A percentile compares a stretch with the other conserved stretches of the same genome.
These are phyloP conservation scores for Microcos paniculata DNA, from an alignment of 345 rosid species.

Conservation along the genomic window DNA sequence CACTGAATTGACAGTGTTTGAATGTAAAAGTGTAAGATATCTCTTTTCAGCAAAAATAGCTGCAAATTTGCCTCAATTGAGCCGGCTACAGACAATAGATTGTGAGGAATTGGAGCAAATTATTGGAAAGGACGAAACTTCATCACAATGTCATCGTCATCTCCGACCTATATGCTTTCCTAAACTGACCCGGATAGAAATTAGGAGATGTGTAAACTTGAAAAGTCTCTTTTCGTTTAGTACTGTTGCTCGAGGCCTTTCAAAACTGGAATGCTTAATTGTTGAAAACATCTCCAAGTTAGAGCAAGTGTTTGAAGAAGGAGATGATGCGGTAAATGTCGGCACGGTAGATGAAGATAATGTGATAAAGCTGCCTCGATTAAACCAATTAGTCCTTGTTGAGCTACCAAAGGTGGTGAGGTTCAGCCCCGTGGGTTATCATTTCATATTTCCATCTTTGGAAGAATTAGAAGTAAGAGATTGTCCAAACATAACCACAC, in stretches of 20 bases:
- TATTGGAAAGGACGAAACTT: not conserved
- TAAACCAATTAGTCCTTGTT: accelerated
- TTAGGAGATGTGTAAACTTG: accelerated
- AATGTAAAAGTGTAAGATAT: not conserved
- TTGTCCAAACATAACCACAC: not conserved
- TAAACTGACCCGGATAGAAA: not conserved
- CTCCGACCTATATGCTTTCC: not conserved
- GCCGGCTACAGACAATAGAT: accelerated
- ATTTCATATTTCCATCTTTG: not conserved
- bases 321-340: not conserved
- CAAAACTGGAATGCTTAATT: not conserved
- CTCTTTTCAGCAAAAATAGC: not conserved
- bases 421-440: too few species aligned
- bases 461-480: accelerated
- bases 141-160: not conserved
- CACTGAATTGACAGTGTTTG: accelerated
- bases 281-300: not conserved
- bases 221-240: not conserved
- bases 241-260: not conserved
- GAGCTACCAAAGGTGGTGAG: not conserved
- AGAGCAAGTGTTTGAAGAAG: not conserved
- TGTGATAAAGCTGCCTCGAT: not conserved
- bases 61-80: not conserved
- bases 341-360: not conserved
- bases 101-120: not conserved